A percentile compares a stretch with the other conserved stretches of the same genome.
These are phyloP conservation scores for Syzygium aromaticum DNA, from an alignment of 345 rosid genomes.

Conservation along the genomic window DNA sequence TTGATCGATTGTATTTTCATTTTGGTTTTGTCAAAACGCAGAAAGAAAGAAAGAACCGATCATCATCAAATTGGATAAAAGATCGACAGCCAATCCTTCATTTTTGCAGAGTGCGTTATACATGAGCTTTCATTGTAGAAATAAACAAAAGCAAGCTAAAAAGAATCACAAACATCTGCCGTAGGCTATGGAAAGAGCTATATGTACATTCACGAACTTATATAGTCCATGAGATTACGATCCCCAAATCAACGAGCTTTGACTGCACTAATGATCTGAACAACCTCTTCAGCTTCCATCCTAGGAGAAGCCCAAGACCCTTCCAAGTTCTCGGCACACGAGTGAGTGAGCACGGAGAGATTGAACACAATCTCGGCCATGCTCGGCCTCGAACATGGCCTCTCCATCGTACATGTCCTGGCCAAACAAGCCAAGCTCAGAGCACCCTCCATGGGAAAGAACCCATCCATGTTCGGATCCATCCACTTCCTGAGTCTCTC, in stretches of 20 bases:
- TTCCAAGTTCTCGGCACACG: constrained; percentile 23
- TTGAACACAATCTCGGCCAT: constrained; percentile 57
- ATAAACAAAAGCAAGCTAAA: background rate
- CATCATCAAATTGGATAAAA: background rate
- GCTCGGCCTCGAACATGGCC: constrained; percentile 40
- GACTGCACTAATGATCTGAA: constrained; percentile 25
- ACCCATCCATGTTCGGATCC: constrained; percentile 43
- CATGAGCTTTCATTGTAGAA: background rate
- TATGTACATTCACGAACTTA: background rate
- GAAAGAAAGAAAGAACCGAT: background rate
- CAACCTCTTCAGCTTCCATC: constrained; percentile 26
- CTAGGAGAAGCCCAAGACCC: constrained; percentile 28
- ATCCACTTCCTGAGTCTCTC: constrained; percentile 36
- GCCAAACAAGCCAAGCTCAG: constrained; percentile 41
- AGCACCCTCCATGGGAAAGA: constrained; percentile 38
- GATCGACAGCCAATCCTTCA: background rate
- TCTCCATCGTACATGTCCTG: constrained; percentile 36
- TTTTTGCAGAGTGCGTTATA: background rate
- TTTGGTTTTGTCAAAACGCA: background rate
- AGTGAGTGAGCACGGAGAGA: constrained; percentile 36
- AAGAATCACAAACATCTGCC: background rate
- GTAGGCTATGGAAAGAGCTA: background rate
- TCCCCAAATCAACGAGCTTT: constrained; percentile 28
- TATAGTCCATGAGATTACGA: background rate
- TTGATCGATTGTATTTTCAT: background rate